Evolutionary conservation across 1,284 basidiomycete genomes (phyloP).

Genomic region (Earliella scabrosa): DNA sequence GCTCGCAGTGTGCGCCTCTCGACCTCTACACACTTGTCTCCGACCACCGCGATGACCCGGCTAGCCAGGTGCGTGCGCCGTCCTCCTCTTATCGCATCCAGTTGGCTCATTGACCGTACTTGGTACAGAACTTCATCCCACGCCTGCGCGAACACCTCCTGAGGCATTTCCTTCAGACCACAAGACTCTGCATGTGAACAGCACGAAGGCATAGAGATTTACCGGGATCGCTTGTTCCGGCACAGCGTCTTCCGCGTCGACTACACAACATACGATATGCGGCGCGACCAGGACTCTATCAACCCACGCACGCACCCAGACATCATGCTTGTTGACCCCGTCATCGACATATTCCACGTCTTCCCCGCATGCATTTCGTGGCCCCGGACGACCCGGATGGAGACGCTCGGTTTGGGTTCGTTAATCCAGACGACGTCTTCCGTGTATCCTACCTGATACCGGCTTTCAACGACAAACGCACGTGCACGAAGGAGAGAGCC

Average conservation of each 20-base stretch:
- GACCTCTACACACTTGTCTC: neutral
- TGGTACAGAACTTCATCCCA: conserved; percentile 28
- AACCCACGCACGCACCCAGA: conserved; percentile 34
- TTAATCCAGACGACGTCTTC: conserved; percentile 29
- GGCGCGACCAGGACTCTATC: conserved; percentile 38
- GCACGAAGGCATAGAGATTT: conserved; percentile 16
- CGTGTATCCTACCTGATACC: conserved; percentile 31
- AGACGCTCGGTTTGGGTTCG: conserved; percentile 26
- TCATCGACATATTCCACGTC: conserved; percentile 38
- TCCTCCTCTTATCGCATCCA: neutral
- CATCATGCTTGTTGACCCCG: conserved; percentile 39
- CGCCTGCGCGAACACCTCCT: conserved; percentile 28
- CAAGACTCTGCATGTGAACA: neutral
- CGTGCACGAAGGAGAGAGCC: neutral
- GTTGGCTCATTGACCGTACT: neutral
- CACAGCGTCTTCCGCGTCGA: conserved; percentile 32
- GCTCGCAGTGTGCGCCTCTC: conserved; percentile 22
- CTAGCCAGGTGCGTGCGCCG: conserved; percentile 24
- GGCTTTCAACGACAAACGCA: conserved; percentile 12
- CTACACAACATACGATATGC: conserved; percentile 40
- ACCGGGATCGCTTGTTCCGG: conserved; percentile 28
- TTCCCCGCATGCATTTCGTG: conserved; percentile 18
- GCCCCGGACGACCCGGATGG: neutral
- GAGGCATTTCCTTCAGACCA: conserved; percentile 8
- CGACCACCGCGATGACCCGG: conserved; percentile 23